Evolutionary conservation across 352 stramenopile genomes (phyloP).

Genomic region (Globisporangium lucens): DNA sequence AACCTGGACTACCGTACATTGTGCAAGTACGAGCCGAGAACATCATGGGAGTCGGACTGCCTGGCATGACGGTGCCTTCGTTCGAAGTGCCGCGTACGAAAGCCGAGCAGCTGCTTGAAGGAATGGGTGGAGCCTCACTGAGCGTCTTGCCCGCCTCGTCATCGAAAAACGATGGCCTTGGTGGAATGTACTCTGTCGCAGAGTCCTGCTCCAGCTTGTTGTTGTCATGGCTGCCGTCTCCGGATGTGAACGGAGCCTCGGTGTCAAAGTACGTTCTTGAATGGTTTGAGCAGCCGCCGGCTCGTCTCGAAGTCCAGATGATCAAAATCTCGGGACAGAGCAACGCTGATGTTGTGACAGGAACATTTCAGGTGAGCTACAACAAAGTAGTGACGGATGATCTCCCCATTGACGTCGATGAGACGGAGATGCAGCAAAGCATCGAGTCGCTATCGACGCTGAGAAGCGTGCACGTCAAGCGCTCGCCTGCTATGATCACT

Average conservation of each 20-base stretch:
- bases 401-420: constrained; percentile 50
- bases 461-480: constrained; percentile 76
- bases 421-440: constrained; percentile 57
- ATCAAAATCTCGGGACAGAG: constrained; percentile 56
- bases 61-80: constrained; percentile 34
- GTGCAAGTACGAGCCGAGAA: constrained; percentile 67
- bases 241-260: constrained; percentile 35
- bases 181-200: constrained; percentile 24
- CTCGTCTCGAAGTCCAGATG: constrained; percentile 61
- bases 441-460: constrained; percentile 55
- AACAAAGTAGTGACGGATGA: constrained; percentile 41
- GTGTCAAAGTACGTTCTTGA: constrained; percentile 73
- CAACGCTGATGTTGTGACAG: constrained; percentile 37
- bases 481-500: constrained; percentile 29
- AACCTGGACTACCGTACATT: constrained; percentile 42
- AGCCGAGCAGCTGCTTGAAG: constrained; percentile 39
- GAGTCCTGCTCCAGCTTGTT: constrained; percentile 38
- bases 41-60: constrained; percentile 57
- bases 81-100: constrained; percentile 64
- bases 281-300: constrained; percentile 51
- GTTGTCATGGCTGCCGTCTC: constrained; percentile 54
- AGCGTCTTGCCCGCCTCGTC: constrained; percentile 37
- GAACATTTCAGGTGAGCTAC: constrained; percentile 80
- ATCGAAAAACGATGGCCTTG: constrained; percentile 6
- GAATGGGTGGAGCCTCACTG: constrained; percentile 49